Percentiles rank a stretch among this genome's conserved stretches.
phyloP scores from a whole-genome alignment of 306 rosid species.

The Corylus heterophylla region DNA sequence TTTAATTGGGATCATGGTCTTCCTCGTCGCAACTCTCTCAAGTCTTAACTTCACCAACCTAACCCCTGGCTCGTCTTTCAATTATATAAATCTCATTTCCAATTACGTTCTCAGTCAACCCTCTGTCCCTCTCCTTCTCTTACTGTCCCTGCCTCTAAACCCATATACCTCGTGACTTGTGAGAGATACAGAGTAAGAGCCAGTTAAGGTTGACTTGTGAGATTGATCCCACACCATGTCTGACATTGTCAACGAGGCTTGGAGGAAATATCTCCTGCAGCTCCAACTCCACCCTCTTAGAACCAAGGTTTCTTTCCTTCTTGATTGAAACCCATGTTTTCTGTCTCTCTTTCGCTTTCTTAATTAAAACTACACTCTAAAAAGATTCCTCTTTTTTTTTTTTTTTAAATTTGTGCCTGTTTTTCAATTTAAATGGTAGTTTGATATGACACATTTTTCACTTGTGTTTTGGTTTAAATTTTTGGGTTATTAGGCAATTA shows the following conservation, averaged over 20 bases:
- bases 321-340: background rate
- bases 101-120: background rate
- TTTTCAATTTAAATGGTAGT: background rate
- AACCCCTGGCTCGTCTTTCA: background rate
- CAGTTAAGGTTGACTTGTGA: slow-evolving; percentile 21
- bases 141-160: slow-evolving; percentile 16
- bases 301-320: slow-evolving; percentile 63
- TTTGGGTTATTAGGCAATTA: slow-evolving; percentile 68
- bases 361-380: background rate
- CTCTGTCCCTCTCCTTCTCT: background rate
- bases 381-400: background rate
- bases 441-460: background rate
- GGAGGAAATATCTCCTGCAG: slow-evolving; percentile 64
- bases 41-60: slow-evolving; percentile 1
- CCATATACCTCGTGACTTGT: background rate
- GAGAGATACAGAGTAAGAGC: slow-evolving; percentile 9
- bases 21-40: too few species aligned
- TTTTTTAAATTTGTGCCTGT: background rate
- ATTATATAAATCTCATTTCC: background rate
- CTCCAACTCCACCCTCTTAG: slow-evolving; percentile 87
- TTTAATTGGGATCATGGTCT: too few species aligned
- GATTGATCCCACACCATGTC: slow-evolving; percentile 57
- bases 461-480: slow-evolving; percentile 1
- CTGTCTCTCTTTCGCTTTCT: background rate
- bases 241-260: slow-evolving; percentile 57